Conservation (phyloP, 441 rosid genomes). For the Theobroma grandiflorum region DNA sequence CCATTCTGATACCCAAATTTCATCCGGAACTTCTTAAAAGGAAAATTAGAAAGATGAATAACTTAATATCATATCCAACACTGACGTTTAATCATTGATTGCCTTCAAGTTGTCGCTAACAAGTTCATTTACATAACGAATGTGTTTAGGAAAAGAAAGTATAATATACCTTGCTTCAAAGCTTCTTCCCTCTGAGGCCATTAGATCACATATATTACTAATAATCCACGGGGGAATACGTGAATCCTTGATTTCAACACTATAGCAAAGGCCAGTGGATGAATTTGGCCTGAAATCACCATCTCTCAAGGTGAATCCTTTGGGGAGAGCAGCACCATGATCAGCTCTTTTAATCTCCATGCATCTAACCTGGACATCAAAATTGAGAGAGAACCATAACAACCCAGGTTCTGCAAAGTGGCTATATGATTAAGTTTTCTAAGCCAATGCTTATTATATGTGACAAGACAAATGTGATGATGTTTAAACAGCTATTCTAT, state of each 20-base stretch:
- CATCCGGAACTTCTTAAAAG: not conserved
- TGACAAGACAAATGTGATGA: constrained; percentile 1
- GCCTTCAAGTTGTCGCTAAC: not conserved
- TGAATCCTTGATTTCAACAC: constrained; percentile 72
- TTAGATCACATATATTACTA: constrained; percentile 65
- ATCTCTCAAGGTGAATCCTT: constrained; percentile 34
- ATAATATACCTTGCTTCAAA: constrained; percentile 84
- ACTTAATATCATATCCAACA: not conserved
- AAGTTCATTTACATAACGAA: not conserved
- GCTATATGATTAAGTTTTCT: constrained; percentile 17
- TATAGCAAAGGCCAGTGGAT: constrained; percentile 46
- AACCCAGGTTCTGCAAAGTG: constrained; percentile 15
- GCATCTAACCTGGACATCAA: constrained; percentile 77
- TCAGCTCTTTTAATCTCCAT: constrained; percentile 65
- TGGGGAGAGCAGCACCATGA: constrained; percentile 34
- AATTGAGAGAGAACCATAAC: not conserved
- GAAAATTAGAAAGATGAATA: not conserved
- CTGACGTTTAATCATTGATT: not conserved
- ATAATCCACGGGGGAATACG: constrained; percentile 91
- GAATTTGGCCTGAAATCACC: constrained; percentile 35
- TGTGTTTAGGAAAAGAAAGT: constrained; percentile 4
- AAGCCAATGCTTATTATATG: not conserved
- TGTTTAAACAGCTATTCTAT: constrained; percentile 8
- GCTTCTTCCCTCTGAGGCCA: constrained; percentile 60
- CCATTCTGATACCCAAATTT: not conserved